Evolutionary conservation across 2,329 filamentous ascomycete genomes (phyloP).

Genomic region (Periconia macrospinosa): DNA sequence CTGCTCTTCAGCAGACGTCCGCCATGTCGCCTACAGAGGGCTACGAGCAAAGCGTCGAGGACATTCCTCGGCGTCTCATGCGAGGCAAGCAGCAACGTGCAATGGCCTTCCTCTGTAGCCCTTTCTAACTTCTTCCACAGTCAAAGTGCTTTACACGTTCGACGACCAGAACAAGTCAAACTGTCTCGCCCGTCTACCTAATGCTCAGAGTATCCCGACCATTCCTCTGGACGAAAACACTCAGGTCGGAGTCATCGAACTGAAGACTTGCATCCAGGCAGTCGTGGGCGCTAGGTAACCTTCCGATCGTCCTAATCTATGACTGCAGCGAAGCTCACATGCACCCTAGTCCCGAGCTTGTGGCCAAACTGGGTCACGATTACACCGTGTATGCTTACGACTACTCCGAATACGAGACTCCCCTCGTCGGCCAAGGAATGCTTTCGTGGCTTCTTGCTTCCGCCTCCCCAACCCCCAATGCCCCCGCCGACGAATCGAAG

Average conservation of each 20-base stretch:
- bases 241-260: slow-evolving; percentile 83
- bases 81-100: slow-evolving; percentile 42
- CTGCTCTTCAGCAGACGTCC: slow-evolving; percentile 24
- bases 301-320: slow-evolving; percentile 7
- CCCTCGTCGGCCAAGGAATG: slow-evolving; percentile 93
- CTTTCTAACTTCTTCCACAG: slow-evolving; percentile 51
- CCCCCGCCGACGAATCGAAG: slow-evolving; percentile 63
- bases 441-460: slow-evolving; percentile 77
- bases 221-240: slow-evolving; percentile 77
- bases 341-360: slow-evolving; percentile 76
- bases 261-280: slow-evolving; percentile 83
- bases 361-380: slow-evolving; percentile 72
- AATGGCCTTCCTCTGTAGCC: not conserved
- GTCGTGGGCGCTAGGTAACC: slow-evolving; percentile 63
- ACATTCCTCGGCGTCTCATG: slow-evolving; percentile 48
- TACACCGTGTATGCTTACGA: slow-evolving; percentile 98
- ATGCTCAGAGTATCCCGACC: slow-evolving; percentile 77
- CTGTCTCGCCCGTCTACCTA: slow-evolving; percentile 83
- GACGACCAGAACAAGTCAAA: slow-evolving; percentile 86
- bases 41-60: slow-evolving; percentile 28
- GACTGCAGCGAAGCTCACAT: slow-evolving; percentile 21
- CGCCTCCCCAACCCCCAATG: slow-evolving; percentile 58
- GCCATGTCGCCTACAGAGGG: slow-evolving; percentile 21
- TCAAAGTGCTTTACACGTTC: slow-evolving; percentile 97
- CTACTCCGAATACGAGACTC: slow-evolving; percentile 91